A percentile compares a stretch with the other conserved stretches of the same genome.
These are phyloP conservation scores for Vitis hybrid DNA, from an alignment of 177 flowering plant species.

Conservation along the genomic window DNA sequence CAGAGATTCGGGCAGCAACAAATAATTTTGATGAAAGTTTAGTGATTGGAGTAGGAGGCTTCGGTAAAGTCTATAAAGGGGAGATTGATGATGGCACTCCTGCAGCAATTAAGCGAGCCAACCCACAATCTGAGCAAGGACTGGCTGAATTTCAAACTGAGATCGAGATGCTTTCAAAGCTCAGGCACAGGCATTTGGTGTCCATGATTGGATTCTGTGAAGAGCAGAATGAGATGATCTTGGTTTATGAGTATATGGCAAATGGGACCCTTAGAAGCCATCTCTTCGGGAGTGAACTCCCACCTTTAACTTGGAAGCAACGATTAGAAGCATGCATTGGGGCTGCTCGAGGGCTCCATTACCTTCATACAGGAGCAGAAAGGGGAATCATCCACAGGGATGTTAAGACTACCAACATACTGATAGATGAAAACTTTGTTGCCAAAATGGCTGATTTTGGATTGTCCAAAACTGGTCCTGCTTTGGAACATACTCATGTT, in stretches of 20 bases:
- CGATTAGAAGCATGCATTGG: conserved; percentile 70
- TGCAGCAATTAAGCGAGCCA: conserved; percentile 68
- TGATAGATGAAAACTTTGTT: conserved; percentile 65
- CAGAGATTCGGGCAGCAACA: conserved; percentile 67
- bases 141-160: conserved; percentile 75
- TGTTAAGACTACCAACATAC: conserved; percentile 80
- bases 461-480: conserved; percentile 69
- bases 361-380: conserved; percentile 82
- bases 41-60: conserved; percentile 78
- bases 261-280: conserved; percentile 80
- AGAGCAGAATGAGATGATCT: conserved; percentile 77
- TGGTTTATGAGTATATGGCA: conserved; percentile 83
- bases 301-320: conserved; percentile 71
- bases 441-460: conserved; percentile 90
- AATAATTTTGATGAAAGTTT: conserved; percentile 64
- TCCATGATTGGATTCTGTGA: conserved; percentile 81
- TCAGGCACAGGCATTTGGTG: conserved; percentile 79
- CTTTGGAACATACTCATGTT: conserved; percentile 72
- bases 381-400: conserved; percentile 80
- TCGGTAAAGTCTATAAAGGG: conserved; percentile 79
- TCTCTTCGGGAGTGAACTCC: conserved; percentile 62
- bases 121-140: conserved; percentile 81
- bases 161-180: conserved; percentile 84
- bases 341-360: conserved; percentile 82
- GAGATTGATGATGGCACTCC: conserved; percentile 53